Base-by-base conservation (phyloP, 352 stramenopile genomes). In the Phytopythium cucurbitacearum region DNA sequence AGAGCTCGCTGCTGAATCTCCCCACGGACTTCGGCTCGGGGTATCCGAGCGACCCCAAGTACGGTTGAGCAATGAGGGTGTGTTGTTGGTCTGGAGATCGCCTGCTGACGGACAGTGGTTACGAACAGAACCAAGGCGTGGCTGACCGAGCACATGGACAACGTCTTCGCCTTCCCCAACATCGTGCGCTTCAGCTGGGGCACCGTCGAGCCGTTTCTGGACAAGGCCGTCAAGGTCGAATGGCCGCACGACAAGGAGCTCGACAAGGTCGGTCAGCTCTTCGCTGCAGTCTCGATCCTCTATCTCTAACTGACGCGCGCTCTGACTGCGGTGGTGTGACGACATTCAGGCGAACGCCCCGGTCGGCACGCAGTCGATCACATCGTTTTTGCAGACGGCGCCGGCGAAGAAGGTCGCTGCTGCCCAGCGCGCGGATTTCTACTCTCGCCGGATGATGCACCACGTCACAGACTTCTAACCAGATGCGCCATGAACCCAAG, bases 101-200 rank as follows among this genome's bases (percentile, higher is more conserved):
- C 47, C 9, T 53, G 36, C 45, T 66, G 11, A 33, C 16, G 13
- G 3, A 7, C 36, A 48, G 33, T 35, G 11, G 37, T 33, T 40
- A 7, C 34, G 10, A 38, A 8, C 34, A 89, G 84, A 46, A 92
- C 84, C 32, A 92, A 92, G 64, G 51, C 70, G 10, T 98, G 95
- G 94, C 65, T 98, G 21, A 56, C 65, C 3, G 72, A 67, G 4
- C 85, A 95, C 64, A 63, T 93, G 43, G 88, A 98, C 65, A 36
- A 64, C 16, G 67, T 98, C 10, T 98, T 98, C 69, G 75, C 87
- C 4, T 98, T 89, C 69, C 87, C 91, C 4, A 91, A 95, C 62
- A 87, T 98, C 49, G 84, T 97, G 35, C 77, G 94, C 42, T 98
- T 98, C 69, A 97, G 82, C 50, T 98, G 94, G 94, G 84, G 80